Percentiles rank a stretch among this genome's conserved stretches.
Evolutionary conservation across 805 yeast species (phyloP).

Genomic region (Lachancea thermotolerans): DNA sequence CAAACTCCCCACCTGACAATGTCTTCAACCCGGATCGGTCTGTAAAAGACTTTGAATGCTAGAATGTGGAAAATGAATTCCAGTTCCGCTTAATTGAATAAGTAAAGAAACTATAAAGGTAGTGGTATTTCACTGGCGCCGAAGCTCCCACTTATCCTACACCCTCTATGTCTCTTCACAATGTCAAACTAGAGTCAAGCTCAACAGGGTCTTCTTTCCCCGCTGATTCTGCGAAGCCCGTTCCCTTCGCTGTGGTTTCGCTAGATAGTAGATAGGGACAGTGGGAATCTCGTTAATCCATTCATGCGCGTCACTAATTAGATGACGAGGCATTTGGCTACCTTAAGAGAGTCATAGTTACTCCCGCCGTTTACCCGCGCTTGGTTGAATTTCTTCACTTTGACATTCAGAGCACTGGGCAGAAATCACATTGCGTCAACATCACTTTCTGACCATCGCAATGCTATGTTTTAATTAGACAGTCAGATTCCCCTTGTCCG

Average conservation of each 20-base stretch:
- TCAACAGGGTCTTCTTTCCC: conserved; percentile 34
- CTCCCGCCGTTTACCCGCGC: conserved; percentile 44
- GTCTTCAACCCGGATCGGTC: conserved; percentile 33
- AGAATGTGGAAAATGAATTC: no score
- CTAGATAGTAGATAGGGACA: conserved; percentile 8
- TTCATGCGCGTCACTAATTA: conserved; percentile 9
- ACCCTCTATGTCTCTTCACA: no score
- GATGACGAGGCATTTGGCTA: conserved; percentile 38
- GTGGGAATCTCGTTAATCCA: conserved; percentile 9
- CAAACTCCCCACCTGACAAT: conserved; percentile 41
- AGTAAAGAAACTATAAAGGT: no score
- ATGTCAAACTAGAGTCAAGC: conserved; percentile 41
- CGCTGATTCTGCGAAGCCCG: conserved; percentile 23
- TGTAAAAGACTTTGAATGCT: no score
- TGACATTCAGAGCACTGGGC: no score
- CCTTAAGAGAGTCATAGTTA: conserved; percentile 40
- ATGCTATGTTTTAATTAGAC: no score
- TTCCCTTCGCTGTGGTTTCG: conserved; percentile 8
- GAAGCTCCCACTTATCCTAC: no score
- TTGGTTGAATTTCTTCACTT: conserved; percentile 39
- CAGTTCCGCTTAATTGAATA: no score
- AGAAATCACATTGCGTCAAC: no score
- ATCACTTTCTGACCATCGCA: no score
- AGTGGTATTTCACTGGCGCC: no score
- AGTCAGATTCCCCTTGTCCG: no score